Conservation (phyloP, 2,329 filamentous ascomycete genomes). For the Aspergillus clavatus region DNA sequence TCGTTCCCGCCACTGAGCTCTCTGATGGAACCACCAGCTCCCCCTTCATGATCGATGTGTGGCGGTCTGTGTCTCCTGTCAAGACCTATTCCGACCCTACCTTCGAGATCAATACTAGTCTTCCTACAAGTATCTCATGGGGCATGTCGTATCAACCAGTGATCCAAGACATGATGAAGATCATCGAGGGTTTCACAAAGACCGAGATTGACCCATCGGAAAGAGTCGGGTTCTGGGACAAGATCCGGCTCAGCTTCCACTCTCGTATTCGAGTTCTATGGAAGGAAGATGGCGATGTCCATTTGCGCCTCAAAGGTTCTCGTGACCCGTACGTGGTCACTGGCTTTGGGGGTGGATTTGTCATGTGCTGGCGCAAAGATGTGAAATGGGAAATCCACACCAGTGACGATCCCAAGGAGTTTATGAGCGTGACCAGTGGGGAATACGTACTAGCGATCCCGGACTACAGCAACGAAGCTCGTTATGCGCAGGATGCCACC, state of each 20-base stretch:
- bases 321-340: slow-evolving; percentile 92
- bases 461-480: slow-evolving; percentile 84
- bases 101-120: slow-evolving; percentile 86
- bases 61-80: slow-evolving; percentile 85
- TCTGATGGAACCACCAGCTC: slow-evolving; percentile 54
- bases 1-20: slow-evolving; percentile 66
- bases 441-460: slow-evolving; percentile 93
- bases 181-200: slow-evolving; percentile 95
- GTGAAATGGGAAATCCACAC: slow-evolving; percentile 81
- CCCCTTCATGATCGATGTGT: slow-evolving; percentile 78
- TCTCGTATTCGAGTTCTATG: slow-evolving; percentile 83
- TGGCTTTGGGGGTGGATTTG: slow-evolving; percentile 85
- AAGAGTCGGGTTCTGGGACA: slow-evolving; percentile 96
- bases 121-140: slow-evolving; percentile 93
- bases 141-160: slow-evolving; percentile 95
- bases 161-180: slow-evolving; percentile 99
- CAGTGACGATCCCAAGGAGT: slow-evolving; percentile 80
- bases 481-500: slow-evolving; percentile 52
- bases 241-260: slow-evolving; percentile 90
- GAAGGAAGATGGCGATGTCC: slow-evolving; percentile 94
- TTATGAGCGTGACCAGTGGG: slow-evolving; percentile 93
- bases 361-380: slow-evolving; percentile 98
- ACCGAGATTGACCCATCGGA: slow-evolving; percentile 91
- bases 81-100: slow-evolving; percentile 94
- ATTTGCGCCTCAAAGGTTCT: slow-evolving; percentile 80